These are phyloP conservation scores for Neopestalotiopsis sp. DNA, from an alignment of 2,329 filamentous ascomycete species.

Conservation along the genomic window DNA sequence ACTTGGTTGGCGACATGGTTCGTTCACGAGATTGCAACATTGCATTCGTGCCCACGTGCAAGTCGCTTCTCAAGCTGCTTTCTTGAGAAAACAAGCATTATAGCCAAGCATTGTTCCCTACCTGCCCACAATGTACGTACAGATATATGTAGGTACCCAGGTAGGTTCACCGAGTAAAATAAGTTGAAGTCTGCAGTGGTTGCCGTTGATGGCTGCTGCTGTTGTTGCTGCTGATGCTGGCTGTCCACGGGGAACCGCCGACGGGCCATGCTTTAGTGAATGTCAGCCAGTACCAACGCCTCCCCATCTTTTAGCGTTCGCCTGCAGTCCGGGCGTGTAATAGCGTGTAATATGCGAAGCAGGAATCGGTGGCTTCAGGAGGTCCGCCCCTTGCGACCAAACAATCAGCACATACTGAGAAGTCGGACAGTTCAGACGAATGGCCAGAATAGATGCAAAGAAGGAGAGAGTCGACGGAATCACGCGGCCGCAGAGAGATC, in stretches of 20 bases:
- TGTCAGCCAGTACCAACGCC: neutral
- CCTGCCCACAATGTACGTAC: too few species aligned
- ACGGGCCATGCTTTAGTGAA: neutral
- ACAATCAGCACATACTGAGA: neutral
- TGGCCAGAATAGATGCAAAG: neutral
- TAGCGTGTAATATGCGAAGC: slow-evolving; percentile 9
- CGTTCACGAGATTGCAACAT: neutral
- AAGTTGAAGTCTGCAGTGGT: too few species aligned
- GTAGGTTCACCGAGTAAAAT: too few species aligned
- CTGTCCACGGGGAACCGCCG: too few species aligned
- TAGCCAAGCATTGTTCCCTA: too few species aligned
- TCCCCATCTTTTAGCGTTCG: neutral
- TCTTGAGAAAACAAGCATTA: too few species aligned
- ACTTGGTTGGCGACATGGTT: neutral
- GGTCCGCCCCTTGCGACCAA: neutral
- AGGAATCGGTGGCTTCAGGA: slow-evolving; percentile 8
- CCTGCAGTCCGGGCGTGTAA: neutral
- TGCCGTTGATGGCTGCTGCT: too few species aligned
- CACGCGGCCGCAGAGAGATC: slow-evolving; percentile 17
- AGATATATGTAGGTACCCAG: too few species aligned
- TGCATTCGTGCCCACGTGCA: too few species aligned
- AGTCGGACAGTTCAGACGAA: neutral
- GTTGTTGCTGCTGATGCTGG: too few species aligned
- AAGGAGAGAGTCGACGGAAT: neutral
- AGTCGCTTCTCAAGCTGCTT: too few species aligned